A percentile compares a stretch with the other conserved stretches of the same genome.
Evolutionary conservation across 164 flowering plant species (phyloP).

Genomic region (Magnolia officinalis): DNA sequence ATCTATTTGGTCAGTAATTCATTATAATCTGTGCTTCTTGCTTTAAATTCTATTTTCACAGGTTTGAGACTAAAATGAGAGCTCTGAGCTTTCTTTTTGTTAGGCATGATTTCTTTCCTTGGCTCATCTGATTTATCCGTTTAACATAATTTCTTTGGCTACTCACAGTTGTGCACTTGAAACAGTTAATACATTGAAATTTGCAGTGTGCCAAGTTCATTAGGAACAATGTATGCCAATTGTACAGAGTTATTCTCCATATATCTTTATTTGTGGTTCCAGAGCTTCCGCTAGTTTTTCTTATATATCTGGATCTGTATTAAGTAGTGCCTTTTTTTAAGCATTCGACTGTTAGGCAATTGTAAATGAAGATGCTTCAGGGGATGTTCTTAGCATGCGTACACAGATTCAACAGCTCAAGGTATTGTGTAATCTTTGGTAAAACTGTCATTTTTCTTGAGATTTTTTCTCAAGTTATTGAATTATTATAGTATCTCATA

Average conservation of each 20-base stretch:
- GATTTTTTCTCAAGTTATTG: background rate
- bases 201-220: slow-evolving; percentile 98
- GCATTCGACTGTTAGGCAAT: slow-evolving; percentile 55
- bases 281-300: background rate
- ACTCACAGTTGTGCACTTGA: slow-evolving; percentile 84
- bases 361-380: slow-evolving; percentile 97
- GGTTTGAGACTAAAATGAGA: background rate
- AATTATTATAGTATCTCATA: background rate
- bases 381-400: slow-evolving; percentile 89
- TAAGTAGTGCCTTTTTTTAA: background rate
- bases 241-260: background rate
- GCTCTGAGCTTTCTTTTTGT: background rate
- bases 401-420: slow-evolving; percentile 86
- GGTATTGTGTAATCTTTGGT: slow-evolving; percentile 33
- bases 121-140: background rate
- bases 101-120: background rate
- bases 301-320: background rate
- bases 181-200: slow-evolving; percentile 93
- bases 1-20: slow-evolving; percentile 58
- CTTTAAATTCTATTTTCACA: background rate
- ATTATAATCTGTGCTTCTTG: background rate
- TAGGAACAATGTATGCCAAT: slow-evolving; percentile 77
- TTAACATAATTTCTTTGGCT: slow-evolving; percentile 7
- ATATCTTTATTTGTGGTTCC: background rate
- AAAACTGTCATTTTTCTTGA: background rate